A percentile compares a stretch with the other conserved stretches of the same genome.
phyloP scores from a whole-genome alignment of 257 asterid genomes.

The Ligustrum vulgare region DNA sequence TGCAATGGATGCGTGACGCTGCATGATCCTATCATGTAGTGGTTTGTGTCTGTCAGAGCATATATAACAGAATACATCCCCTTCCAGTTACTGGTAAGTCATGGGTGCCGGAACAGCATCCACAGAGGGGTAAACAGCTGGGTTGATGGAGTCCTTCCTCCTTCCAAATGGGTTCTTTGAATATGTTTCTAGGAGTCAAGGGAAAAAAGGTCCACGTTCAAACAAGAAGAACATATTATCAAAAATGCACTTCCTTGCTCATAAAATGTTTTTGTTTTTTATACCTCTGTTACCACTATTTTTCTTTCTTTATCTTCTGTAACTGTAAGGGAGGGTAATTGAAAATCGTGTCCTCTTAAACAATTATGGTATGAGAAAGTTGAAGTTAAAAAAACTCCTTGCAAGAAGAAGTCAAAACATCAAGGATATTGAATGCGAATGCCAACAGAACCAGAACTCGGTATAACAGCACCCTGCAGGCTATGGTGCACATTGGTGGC shows the following conservation, averaged over 20 bases:
- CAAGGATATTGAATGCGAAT: conserved; percentile 99
- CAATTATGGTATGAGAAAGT: not conserved
- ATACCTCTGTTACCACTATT: too few species aligned
- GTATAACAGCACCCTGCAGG: conserved; percentile 96
- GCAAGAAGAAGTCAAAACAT: conserved; percentile 4
- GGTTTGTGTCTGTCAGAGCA: conserved; percentile 58
- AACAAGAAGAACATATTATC: conserved; percentile 1
- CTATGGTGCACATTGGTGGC: conserved; percentile 88
- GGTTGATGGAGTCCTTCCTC: conserved; percentile 68
- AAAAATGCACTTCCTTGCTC: not conserved
- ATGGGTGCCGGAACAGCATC: conserved; percentile 64
- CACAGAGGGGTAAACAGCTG: conserved; percentile 41
- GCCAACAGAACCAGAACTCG: conserved; percentile 97
- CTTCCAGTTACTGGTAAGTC: conserved; percentile 83
- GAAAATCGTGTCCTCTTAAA: too few species aligned
- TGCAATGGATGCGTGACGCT: conserved; percentile 88
- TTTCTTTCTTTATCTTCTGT: not conserved
- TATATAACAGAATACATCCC: conserved; percentile 79
- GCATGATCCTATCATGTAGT: conserved; percentile 79
- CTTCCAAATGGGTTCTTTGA: conserved; percentile 97
- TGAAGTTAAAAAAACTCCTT: not conserved
- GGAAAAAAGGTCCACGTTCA: conserved; percentile 23
- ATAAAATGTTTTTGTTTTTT: not conserved
- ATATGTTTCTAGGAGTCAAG: conserved; percentile 77
- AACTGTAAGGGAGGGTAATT: too few species aligned